Evolutionary conservation across 345 rosid genomes (phyloP).

Genomic region (Gossypium ekmanianum): DNA sequence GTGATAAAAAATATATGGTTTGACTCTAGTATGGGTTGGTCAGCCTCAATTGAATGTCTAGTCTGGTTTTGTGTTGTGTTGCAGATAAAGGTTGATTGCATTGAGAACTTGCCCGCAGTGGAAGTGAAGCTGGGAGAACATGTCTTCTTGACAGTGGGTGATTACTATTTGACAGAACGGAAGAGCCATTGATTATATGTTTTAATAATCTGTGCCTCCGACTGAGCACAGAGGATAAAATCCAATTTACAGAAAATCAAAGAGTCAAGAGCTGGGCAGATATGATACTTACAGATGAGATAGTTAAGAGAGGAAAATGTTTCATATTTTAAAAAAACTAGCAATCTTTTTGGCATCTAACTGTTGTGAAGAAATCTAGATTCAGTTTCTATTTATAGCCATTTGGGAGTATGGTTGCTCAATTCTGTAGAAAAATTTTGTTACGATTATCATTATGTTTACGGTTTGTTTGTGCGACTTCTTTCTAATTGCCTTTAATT

Average conservation of each 20-base stretch:
- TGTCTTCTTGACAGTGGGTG: constrained; percentile 54
- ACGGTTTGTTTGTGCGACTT: too few species aligned
- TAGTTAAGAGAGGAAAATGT: not conserved
- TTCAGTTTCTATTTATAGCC: not conserved
- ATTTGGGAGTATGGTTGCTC: not conserved
- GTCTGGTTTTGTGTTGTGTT: not conserved
- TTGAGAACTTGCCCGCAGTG: constrained; percentile 10
- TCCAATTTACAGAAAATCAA: not conserved
- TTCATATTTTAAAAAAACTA: not conserved
- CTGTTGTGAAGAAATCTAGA: not conserved
- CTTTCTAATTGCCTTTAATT: too few species aligned
- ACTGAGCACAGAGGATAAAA: not conserved
- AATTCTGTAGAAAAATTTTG: not conserved
- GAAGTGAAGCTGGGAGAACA: constrained; percentile 54
- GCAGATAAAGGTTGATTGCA: constrained; percentile 20
- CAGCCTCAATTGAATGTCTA: not conserved
- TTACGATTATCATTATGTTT: too few species aligned
- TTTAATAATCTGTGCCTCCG: not conserved
- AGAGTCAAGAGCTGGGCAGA: not conserved
- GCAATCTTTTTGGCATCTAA: not conserved
- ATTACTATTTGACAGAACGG: constrained; percentile 23
- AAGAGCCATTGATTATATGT: not conserved
- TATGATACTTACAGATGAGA: not conserved
- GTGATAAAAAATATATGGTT: not conserved
- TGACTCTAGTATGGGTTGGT: not conserved